Conservation (phyloP, 2,329 filamentous ascomycete species). For the Arachnomyces sp. region DNA sequence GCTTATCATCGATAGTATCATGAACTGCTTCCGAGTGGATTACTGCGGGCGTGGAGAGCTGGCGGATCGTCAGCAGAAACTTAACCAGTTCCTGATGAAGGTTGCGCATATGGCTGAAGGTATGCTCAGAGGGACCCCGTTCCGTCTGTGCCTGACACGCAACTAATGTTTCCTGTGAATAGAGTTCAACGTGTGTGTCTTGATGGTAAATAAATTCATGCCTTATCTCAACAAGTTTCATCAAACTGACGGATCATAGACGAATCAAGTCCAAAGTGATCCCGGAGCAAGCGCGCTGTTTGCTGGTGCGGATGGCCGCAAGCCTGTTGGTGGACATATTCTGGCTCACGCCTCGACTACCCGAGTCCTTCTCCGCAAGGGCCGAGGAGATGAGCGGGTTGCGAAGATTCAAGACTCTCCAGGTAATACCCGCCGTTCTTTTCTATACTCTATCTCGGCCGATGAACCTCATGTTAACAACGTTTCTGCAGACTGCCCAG, state of each 20-base stretch:
- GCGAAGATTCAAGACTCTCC: slow-evolving; percentile 63
- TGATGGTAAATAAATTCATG: slow-evolving; percentile 42
- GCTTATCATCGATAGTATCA: slow-evolving; percentile 62
- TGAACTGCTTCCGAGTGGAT: slow-evolving; percentile 62
- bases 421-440: slow-evolving; percentile 36
- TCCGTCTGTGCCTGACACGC: not conserved
- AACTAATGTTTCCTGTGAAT: slow-evolving; percentile 7
- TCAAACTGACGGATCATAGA: slow-evolving; percentile 33
- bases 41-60: slow-evolving; percentile 61
- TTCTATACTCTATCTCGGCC: slow-evolving; percentile 1
- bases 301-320: slow-evolving; percentile 59
- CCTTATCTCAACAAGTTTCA: not conserved
- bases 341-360: slow-evolving; percentile 63
- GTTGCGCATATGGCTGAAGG: slow-evolving; percentile 59
- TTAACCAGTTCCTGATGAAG: slow-evolving; percentile 58
- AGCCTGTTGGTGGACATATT: slow-evolving; percentile 60
- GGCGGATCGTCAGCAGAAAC: slow-evolving; percentile 60
- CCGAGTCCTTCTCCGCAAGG: slow-evolving; percentile 59
- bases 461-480: slow-evolving; percentile 11
- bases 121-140: slow-evolving; percentile 21
- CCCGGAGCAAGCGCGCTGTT: slow-evolving; percentile 62
- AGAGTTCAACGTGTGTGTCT: slow-evolving; percentile 61
- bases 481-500: slow-evolving; percentile 53
- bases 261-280: slow-evolving; percentile 65
- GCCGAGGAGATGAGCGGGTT: slow-evolving; percentile 61